Evolutionary conservation across 1,284 basidiomycete genomes (phyloP).

Genomic region (Cutaneotrichosporon cutaneum): DNA sequence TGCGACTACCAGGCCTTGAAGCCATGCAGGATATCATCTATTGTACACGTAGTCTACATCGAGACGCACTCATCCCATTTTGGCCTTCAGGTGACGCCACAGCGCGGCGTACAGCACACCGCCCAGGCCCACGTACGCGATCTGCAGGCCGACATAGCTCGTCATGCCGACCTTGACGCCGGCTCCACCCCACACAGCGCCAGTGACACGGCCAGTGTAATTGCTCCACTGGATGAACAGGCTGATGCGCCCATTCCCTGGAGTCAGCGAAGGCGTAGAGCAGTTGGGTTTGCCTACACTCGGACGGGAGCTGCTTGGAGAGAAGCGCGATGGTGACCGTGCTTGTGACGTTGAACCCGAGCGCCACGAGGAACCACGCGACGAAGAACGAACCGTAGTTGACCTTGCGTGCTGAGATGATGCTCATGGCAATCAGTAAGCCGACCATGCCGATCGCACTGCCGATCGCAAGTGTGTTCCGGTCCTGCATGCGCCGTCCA

Average conservation of each 20-base stretch:
- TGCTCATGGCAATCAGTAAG: constrained; percentile 1
- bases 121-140: constrained; percentile 11
- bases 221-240: constrained; percentile 17
- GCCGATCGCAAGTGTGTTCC: constrained; percentile 15
- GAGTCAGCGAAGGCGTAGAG: background rate
- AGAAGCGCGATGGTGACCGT: constrained; percentile 15
- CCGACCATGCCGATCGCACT: constrained; percentile 8
- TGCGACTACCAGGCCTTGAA: background rate
- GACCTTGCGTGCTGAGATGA: constrained; percentile 8
- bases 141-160: constrained; percentile 6
- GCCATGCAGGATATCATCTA: background rate
- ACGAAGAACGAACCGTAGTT: constrained; percentile 13
- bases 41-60: no score
- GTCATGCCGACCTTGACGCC: constrained; percentile 21
- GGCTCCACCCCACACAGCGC: constrained; percentile 18
- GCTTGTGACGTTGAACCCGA: constrained; percentile 15
- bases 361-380: constrained; percentile 15
- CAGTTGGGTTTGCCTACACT: constrained; percentile 11
- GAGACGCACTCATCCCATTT: constrained; percentile 9
- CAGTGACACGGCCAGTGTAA: constrained; percentile 15
- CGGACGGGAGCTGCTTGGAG: constrained; percentile 17
- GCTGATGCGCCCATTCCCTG: constrained; percentile 3
- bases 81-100: constrained; percentile 16
- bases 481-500: constrained; percentile 15
- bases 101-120: constrained; percentile 10